These are phyloP conservation scores for Phoma sp. DNA, from an alignment of 2,329 filamentous ascomycete species.

Conservation along the genomic window DNA sequence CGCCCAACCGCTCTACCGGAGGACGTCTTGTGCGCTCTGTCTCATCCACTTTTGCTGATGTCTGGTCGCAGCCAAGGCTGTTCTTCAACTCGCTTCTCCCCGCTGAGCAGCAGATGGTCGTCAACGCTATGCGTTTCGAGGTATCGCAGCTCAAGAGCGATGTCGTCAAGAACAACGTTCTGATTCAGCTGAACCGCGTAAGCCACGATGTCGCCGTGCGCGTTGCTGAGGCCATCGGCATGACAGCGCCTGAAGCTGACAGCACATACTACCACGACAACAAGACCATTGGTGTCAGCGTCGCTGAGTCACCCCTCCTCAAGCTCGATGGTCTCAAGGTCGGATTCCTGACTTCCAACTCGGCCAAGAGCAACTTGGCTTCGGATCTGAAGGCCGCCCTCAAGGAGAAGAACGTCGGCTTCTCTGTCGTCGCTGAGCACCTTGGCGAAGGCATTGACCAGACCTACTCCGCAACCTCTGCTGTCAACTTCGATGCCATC, in stretches of 20 bases:
- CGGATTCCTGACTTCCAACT: slow-evolving; percentile 63
- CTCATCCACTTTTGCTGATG: slow-evolving; percentile 71
- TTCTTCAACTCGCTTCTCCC: slow-evolving; percentile 75
- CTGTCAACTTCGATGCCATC: slow-evolving; percentile 67
- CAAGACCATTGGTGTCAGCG: slow-evolving; percentile 65
- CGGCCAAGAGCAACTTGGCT: slow-evolving; percentile 49
- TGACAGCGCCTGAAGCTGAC: slow-evolving; percentile 65
- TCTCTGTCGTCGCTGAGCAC: slow-evolving; percentile 66
- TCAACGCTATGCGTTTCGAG: slow-evolving; percentile 78
- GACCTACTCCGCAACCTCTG: slow-evolving; percentile 71
- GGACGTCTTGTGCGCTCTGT: slow-evolving; percentile 64
- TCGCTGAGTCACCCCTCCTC: slow-evolving; percentile 63
- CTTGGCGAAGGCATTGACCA: slow-evolving; percentile 61
- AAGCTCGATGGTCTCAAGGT: slow-evolving; percentile 69
- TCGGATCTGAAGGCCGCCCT: slow-evolving; percentile 63
- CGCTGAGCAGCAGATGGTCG: slow-evolving; percentile 71
- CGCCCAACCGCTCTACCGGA: slow-evolving; percentile 60
- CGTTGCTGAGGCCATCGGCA: slow-evolving; percentile 66
- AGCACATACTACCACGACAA: slow-evolving; percentile 72
- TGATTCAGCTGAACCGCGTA: slow-evolving; percentile 72
- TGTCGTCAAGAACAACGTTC: slow-evolving; percentile 67
- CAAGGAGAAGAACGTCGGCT: slow-evolving; percentile 58
- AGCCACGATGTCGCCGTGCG: slow-evolving; percentile 70
- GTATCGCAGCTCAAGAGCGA: slow-evolving; percentile 63
- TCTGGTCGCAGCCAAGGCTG: slow-evolving; percentile 73